phyloP scores from a whole-genome alignment of 345 rosid species.

The Eucalyptus tenuipes region DNA sequence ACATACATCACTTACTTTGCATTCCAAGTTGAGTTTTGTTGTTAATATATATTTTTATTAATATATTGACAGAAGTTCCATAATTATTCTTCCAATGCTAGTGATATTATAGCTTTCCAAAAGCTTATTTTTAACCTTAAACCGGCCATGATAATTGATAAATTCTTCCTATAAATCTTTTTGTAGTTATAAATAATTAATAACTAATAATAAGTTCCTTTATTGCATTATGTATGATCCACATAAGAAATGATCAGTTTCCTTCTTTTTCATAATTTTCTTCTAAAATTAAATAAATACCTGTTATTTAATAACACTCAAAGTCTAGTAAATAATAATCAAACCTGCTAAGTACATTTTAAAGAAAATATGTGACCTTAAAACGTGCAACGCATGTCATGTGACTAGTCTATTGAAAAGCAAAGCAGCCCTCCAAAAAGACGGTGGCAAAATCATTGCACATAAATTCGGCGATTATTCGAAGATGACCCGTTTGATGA shows the following conservation, averaged over 20 bases:
- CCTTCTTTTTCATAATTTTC: background rate
- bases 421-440: background rate
- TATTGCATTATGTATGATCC: background rate
- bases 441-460: fast-evolving
- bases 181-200: background rate
- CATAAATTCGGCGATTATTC: background rate
- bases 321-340: background rate
- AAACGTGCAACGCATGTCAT: fast-evolving
- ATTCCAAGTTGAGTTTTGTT: background rate
- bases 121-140: background rate
- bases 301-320: background rate
- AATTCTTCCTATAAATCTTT: background rate
- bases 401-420: background rate
- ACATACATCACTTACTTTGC: background rate
- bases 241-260: background rate
- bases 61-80: fast-evolving
- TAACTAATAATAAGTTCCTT: background rate
- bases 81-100: background rate
- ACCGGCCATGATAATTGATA: background rate
- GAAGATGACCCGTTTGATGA: background rate
- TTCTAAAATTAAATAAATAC: background rate
- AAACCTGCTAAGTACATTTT: background rate
- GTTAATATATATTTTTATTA: too few relatives aligned
- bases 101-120: background rate
- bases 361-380: background rate